Conservation (phyloP, 2,329 filamentous ascomycete genomes). For the Trichophyton simii region DNA sequence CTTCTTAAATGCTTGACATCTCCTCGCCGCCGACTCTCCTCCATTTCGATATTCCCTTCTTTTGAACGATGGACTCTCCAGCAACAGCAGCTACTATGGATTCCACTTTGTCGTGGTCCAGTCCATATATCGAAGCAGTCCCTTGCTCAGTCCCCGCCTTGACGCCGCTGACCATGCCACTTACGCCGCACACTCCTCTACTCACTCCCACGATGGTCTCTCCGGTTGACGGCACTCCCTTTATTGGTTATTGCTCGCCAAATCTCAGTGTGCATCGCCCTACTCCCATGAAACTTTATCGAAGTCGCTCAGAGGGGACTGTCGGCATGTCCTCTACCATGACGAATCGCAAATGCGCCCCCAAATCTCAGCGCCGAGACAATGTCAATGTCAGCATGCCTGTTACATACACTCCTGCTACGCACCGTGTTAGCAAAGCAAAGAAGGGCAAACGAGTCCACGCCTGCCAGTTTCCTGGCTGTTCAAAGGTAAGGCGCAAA, state of each 20-base stretch:
- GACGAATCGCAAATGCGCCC: not conserved
- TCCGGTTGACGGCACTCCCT: not conserved
- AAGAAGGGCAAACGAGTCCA: slow-evolving; percentile 42
- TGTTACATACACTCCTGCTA: slow-evolving; percentile 38
- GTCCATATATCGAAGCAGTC: not conserved
- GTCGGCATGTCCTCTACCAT: not conserved
- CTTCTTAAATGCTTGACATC: not conserved
- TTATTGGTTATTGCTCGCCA: not conserved
- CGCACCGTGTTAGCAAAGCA: slow-evolving; percentile 39
- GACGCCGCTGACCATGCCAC: not conserved
- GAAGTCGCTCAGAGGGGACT: slow-evolving; percentile 4
- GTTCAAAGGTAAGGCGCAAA: slow-evolving; percentile 31
- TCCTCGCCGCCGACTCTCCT: not conserved
- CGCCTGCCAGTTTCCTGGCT: slow-evolving; percentile 36
- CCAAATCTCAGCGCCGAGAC: not conserved
- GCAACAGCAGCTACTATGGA: not conserved
- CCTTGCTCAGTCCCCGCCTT: not conserved
- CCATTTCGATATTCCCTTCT: not conserved
- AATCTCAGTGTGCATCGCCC: not conserved
- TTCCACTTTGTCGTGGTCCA: not conserved
- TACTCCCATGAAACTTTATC: slow-evolving; percentile 1
- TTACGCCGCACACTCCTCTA: slow-evolving; percentile 1
- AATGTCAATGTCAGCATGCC: slow-evolving; percentile 3
- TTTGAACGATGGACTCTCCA: slow-evolving; percentile 2
- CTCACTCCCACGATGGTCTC: not conserved